Percentiles rank a stretch among this genome's conserved stretches.
phyloP scores from a whole-genome alignment of 2,329 filamentous ascomycete species.

The Stemphylium lycopersici region DNA sequence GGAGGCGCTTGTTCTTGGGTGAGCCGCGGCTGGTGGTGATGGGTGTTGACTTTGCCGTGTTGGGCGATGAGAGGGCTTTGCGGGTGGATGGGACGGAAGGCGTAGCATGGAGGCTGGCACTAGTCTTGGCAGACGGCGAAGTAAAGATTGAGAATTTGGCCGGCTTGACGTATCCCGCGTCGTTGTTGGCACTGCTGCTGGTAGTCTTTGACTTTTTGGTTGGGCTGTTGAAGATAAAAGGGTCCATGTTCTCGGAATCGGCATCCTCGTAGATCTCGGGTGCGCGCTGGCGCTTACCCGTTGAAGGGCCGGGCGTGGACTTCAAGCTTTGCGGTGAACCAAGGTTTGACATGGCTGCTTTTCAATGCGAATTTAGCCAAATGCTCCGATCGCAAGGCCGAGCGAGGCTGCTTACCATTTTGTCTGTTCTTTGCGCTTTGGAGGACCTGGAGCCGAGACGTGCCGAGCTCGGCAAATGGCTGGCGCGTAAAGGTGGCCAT shows the following conservation, averaged over 20 bases:
- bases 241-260: conserved; percentile 67
- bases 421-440: conserved; percentile 80
- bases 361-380: conserved; percentile 28
- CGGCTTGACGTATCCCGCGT: conserved; percentile 47
- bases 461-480: conserved; percentile 76
- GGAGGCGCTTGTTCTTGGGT: conserved; percentile 72
- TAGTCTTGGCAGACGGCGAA: conserved; percentile 30
- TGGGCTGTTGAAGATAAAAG: conserved; percentile 56
- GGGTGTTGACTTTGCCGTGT: conserved; percentile 51
- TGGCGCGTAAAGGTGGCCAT: conserved; percentile 63
- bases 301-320: conserved; percentile 32
- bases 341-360: conserved; percentile 43
- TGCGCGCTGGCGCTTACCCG: conserved; percentile 55
- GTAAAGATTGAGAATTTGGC: conserved; percentile 49
- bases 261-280: conserved; percentile 53
- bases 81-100: conserved; percentile 38
- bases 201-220: conserved; percentile 59
- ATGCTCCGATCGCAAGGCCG: background rate
- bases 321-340: conserved; percentile 38
- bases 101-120: conserved; percentile 33
- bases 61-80: conserved; percentile 51
- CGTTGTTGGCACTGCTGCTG: conserved; percentile 14
- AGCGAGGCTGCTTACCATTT: conserved; percentile 55
- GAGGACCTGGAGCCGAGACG: conserved; percentile 71
- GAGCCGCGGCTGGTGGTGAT: conserved; percentile 70